phyloP scores from a whole-genome alignment of 306 rosid genomes.

The Datisca glomerata region DNA sequence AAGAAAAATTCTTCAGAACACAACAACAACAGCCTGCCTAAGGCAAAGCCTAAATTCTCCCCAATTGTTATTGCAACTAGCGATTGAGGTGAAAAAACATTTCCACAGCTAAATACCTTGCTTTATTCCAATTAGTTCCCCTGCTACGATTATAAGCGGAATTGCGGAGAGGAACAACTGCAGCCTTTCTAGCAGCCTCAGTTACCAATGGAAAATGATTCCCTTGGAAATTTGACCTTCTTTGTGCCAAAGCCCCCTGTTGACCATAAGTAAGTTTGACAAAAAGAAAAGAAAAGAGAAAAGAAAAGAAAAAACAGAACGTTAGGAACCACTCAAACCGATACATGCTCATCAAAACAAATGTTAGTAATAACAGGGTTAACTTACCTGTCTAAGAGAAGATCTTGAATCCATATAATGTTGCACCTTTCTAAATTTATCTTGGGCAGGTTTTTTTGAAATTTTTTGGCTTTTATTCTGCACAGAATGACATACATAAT shows the following conservation, averaged over 20 bases:
- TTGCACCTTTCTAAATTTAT: slow-evolving; percentile 41
- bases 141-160: slow-evolving; percentile 32
- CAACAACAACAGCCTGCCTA: no score
- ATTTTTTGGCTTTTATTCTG: slow-evolving; percentile 62
- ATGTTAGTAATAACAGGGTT: background rate
- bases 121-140: slow-evolving; percentile 57
- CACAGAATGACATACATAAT: background rate
- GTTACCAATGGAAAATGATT: slow-evolving; percentile 59
- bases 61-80: no score
- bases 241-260: slow-evolving; percentile 69
- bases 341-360: background rate
- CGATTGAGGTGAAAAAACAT: background rate
- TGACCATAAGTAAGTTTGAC: background rate
- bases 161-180: slow-evolving; percentile 41
- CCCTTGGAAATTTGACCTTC: slow-evolving; percentile 72
- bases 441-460: slow-evolving; percentile 37
- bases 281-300: no score
- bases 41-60: no score
- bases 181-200: slow-evolving; percentile 64
- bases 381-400: slow-evolving; percentile 77
- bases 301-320: no score
- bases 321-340: no score
- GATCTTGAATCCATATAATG: slow-evolving; percentile 60
- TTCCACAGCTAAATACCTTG: slow-evolving; percentile 39
- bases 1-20: no score